Base-by-base conservation (phyloP, 2,329 filamentous ascomycete genomes). In the Fusarium ambrosium region DNA sequence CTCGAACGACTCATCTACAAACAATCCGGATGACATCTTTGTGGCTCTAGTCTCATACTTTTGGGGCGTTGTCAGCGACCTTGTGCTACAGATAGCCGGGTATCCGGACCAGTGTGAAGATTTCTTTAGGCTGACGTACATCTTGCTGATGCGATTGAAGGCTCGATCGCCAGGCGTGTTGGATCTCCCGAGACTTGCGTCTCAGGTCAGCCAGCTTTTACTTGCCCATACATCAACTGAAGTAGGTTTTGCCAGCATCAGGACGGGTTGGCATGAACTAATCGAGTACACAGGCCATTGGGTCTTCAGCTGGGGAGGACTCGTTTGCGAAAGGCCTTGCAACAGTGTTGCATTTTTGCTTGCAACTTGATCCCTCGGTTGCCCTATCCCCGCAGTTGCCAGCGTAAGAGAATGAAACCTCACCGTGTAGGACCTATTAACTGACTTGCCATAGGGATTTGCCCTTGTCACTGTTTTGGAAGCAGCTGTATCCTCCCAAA, bases 401-500 rank as follows among this genome's bases (percentile, higher is more conserved):
- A 53, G 66, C 69, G 78, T 83, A 73, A 71, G 78, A 48, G 56
- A 20, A 20, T 48, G 20, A 22, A n/a, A 5, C 6, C 20, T 58
- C 11, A 8, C 13, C 7, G 18, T 48, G 27, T 13, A 48, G 48
- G n/a, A 13, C 22, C 22, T 9, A 27, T 11, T 10, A 41, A 39
- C 71, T 78, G 37, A 76, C 59, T 53, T 22, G 43, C 27, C 11
- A 6, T 37, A 82, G 80, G 11, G 65, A 81, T 24, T 68, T 82
- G 51, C 79, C 80, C 29, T 51, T 80, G 81, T 79, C 83, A 4
- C 80, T 95, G 1, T 90, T 95, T 75, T 89, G 87, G 79, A 88
- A 85, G 65, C 92, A 93, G 76, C 84, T 95, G 1, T 94, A 94
- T 74, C 92, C 93, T 0, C 85, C 87, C 1, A 79, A 83, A n/a